A percentile compares a stretch with the other conserved stretches of the same genome.
These are phyloP conservation scores for Leishmania gerbilli DNA, from an alignment of 208 protist species.

Conservation along the genomic window DNA sequence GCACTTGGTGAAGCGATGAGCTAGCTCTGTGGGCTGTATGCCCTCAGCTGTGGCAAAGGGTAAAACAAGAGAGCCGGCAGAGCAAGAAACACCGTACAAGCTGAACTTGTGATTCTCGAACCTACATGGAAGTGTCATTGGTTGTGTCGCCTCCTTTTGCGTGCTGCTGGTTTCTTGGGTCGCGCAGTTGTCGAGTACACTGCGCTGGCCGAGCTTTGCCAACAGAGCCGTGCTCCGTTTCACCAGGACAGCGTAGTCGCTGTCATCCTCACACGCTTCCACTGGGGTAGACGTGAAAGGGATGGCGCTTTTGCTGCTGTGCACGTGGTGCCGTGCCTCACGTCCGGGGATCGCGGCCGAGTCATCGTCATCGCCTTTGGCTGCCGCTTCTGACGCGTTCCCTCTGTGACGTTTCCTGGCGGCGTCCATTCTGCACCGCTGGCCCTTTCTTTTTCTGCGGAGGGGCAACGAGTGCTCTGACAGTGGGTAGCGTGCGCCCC, in stretches of 20 bases:
- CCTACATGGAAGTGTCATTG: conserved; percentile 18
- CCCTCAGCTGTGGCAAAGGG: not conserved
- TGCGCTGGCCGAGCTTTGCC: conserved; percentile 15
- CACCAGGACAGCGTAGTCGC: conserved; percentile 31
- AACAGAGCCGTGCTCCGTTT: conserved; percentile 32
- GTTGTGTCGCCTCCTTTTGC: conserved; percentile 7
- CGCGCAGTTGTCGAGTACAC: not conserved
- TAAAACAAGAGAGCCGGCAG: not conserved
- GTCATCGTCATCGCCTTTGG: not conserved
- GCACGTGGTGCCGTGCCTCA: not conserved
- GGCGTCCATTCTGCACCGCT: not conserved
- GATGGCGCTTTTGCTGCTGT: not conserved
- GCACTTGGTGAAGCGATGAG: conserved; percentile 5
- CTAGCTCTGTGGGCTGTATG: not conserved
- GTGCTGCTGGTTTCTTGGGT: not conserved
- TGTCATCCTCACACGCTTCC: conserved; percentile 1
- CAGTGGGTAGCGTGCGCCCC: not conserved
- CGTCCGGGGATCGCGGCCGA: not conserved
- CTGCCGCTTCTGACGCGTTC: not conserved
- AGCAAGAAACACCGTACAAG: not conserved
- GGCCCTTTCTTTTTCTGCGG: not conserved
- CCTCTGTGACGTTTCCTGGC: conserved; percentile 5
- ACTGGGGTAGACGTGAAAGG: not conserved
- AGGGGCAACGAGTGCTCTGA: not conserved
- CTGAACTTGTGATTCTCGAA: not conserved